Evolutionary conservation across 768 basidiomycete species (phyloP).

Genomic region (Paxillus ammoniavirescens): DNA sequence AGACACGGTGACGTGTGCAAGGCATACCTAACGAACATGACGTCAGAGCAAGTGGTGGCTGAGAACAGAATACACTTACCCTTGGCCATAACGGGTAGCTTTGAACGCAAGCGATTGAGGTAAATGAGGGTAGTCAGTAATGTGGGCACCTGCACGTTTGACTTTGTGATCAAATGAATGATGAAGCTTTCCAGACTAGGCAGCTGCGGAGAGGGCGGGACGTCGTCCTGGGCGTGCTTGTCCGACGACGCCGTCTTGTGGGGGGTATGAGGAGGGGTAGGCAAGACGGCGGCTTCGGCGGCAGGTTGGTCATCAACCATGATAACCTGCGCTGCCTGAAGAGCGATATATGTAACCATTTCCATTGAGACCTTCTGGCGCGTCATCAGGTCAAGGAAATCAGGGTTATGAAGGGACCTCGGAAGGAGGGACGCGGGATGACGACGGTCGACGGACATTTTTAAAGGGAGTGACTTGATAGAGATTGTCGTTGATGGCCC

Average conservation of each 20-base stretch:
- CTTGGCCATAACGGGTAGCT: constrained; percentile 80
- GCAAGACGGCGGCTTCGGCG: constrained; percentile 38
- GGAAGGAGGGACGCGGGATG: constrained; percentile 86
- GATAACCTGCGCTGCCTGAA: constrained; percentile 74
- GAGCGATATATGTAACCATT: constrained; percentile 85
- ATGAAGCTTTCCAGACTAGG: constrained; percentile 86
- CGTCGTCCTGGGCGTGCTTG: constrained; percentile 26
- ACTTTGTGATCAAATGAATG: constrained; percentile 68
- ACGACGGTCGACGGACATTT: constrained; percentile 39
- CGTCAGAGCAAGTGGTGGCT: constrained; percentile 8
- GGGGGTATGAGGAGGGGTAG: constrained; percentile 72
- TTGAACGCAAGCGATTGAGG: constrained; percentile 80
- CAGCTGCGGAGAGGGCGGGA: constrained; percentile 33
- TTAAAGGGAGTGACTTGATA: constrained; percentile 34
- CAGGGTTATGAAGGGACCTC: constrained; percentile 71
- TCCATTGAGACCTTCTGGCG: constrained; percentile 73
- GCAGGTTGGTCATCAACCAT: constrained; percentile 52
- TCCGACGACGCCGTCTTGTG: constrained; percentile 41
- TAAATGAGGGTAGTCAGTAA: constrained; percentile 89
- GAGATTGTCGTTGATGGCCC: constrained; percentile 22
- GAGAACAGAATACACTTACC: constrained; percentile 46
- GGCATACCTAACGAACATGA: constrained; percentile 53
- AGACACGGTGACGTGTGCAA: constrained; percentile 93
- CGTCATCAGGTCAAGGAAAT: constrained; percentile 71
- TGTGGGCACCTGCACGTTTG: constrained; percentile 89